Evolutionary conservation across 2,329 filamentous ascomycete species (phyloP).

Genomic region (Pezizomycotina sp.): DNA sequence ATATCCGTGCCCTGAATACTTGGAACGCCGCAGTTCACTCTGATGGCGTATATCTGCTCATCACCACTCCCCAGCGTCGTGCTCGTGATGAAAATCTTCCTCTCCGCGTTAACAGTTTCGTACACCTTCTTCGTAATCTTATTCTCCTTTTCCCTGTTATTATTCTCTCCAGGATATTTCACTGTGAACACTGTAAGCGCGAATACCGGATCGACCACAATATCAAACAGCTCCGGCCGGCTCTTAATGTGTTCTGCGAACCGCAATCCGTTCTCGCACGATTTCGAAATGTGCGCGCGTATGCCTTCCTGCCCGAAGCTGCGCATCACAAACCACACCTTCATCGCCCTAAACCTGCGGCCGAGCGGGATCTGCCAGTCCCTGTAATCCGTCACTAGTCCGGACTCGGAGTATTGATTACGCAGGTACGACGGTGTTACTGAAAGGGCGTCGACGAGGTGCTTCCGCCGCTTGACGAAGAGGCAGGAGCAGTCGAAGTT

Average conservation of each 20-base stretch:
- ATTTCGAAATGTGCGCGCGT: conserved; percentile 52
- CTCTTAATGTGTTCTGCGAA: conserved; percentile 46
- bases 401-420: conserved; percentile 64
- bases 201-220: conserved; percentile 59
- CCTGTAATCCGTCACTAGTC: conserved; percentile 81
- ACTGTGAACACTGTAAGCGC: conserved; percentile 54
- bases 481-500: conserved; percentile 79
- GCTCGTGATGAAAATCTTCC: conserved; percentile 69
- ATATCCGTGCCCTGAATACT: conserved; percentile 57
- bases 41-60: conserved; percentile 53
- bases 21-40: conserved; percentile 59
- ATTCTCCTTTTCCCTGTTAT: conserved; percentile 39
- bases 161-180: conserved; percentile 10
- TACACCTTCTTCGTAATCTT: conserved; percentile 56
- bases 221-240: conserved; percentile 53
- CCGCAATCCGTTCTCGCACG: conserved; percentile 50
- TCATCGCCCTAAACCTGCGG: conserved; percentile 69
- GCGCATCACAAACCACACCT: conserved; percentile 88
- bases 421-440: conserved; percentile 68
- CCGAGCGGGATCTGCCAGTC: conserved; percentile 96
- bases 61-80: conserved; percentile 43
- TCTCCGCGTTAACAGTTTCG: conserved; percentile 53
- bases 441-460: conserved; percentile 64
- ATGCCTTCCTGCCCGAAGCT: conserved; percentile 65
- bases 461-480: conserved; percentile 56